Conservation (phyloP, 2,329 filamentous ascomycete species). For the Beauveria rudraprayagi region DNA sequence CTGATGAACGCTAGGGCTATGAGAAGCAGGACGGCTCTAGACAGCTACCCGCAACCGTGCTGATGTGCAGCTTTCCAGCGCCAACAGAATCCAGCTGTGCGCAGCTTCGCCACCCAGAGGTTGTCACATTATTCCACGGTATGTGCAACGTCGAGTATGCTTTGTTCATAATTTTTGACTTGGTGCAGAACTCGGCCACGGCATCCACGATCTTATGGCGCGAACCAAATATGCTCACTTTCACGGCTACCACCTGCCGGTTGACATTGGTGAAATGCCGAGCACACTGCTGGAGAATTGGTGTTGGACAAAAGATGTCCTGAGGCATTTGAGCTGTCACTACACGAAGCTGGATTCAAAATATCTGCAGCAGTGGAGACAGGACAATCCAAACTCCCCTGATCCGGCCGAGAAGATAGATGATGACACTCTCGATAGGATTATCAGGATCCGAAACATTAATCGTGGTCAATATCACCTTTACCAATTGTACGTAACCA, state of each 20-base stretch:
- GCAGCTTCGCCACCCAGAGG: neutral
- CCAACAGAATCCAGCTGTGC: neutral
- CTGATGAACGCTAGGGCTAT: neutral
- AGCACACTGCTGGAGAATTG: conserved; percentile 1
- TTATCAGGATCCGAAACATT: neutral
- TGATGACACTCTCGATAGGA: neutral
- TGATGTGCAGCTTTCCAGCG: neutral
- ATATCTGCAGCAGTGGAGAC: neutral
- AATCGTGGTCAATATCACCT: neutral
- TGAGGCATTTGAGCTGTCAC: neutral
- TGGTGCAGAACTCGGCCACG: neutral
- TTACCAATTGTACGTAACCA: neutral
- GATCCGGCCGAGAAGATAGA: neutral
- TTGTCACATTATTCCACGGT: conserved; percentile 1
- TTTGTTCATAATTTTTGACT: neutral
- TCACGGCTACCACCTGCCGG: neutral
- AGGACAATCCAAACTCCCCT: neutral
- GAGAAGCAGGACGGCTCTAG: neutral
- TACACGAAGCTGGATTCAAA: neutral
- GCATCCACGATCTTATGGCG: neutral
- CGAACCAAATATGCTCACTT: neutral
- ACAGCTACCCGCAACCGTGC: neutral
- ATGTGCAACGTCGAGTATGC: neutral
- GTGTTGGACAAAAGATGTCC: neutral
- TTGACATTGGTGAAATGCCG: neutral